A percentile compares a stretch with the other conserved stretches of the same genome.
These are phyloP conservation scores for Suillus occidentalis DNA, from an alignment of 768 basidiomycete genomes.

Conservation along the genomic window DNA sequence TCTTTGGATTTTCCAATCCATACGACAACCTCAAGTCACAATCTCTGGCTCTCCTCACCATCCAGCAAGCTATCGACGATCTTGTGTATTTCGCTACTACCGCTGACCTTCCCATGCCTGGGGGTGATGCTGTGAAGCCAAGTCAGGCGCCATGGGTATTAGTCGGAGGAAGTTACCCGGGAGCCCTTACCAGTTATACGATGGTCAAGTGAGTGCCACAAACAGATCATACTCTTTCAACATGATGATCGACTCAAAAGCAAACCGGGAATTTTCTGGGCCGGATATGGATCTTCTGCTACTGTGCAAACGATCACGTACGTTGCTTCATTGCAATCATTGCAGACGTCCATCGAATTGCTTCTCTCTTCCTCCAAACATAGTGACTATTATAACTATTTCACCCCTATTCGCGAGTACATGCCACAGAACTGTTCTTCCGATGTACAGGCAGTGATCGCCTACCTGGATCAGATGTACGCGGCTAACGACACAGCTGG, in stretches of 20 bases:
- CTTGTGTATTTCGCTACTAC: conserved; percentile 68
- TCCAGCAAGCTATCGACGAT: conserved; percentile 76
- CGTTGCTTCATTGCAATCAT: conserved; percentile 36
- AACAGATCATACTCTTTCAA: background rate
- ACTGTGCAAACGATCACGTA: conserved; percentile 46
- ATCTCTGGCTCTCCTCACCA: conserved; percentile 54
- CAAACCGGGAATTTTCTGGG: conserved; percentile 40
- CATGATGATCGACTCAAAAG: conserved; percentile 18
- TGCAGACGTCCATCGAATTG: background rate
- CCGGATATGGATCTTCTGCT: conserved; percentile 45
- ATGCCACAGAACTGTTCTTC: conserved; percentile 77
- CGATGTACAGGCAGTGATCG: conserved; percentile 63
- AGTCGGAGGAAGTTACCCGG: conserved; percentile 45
- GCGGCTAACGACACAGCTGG: conserved; percentile 40
- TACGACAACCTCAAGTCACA: conserved; percentile 55
- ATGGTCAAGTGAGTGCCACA: conserved; percentile 58
- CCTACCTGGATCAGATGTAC: conserved; percentile 60
- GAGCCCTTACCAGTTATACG: conserved; percentile 57
- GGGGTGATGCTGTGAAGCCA: conserved; percentile 59
- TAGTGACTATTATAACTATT: conserved; percentile 41
- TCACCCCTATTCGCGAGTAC: conserved; percentile 64
- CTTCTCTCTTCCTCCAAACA: background rate
- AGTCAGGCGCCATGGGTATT: conserved; percentile 44
- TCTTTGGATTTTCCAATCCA: conserved; percentile 75
- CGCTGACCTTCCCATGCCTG: conserved; percentile 65